Percentiles rank a stretch among this genome's conserved stretches.
phyloP scores from a whole-genome alignment of 345 rosid genomes.

The Clarkia xantiana region DNA sequence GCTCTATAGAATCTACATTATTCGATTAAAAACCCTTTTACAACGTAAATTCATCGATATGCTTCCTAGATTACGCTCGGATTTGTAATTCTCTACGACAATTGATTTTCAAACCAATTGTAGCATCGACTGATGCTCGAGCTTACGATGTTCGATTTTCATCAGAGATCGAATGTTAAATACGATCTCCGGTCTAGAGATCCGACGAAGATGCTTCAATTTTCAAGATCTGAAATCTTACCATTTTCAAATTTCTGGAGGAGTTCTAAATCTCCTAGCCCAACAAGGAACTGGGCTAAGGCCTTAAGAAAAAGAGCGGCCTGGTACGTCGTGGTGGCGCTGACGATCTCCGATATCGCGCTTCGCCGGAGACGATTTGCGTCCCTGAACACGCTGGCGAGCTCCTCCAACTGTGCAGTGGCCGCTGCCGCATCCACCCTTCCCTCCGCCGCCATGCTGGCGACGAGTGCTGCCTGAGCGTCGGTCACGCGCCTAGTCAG shows the following conservation, averaged over 20 bases:
- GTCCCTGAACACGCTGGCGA: conserved; percentile 46
- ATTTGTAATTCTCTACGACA: too few species aligned
- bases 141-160: too few species aligned
- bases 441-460: conserved; percentile 24
- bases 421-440: conserved; percentile 10
- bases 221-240: too few species aligned
- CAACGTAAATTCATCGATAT: too few species aligned
- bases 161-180: too few species aligned
- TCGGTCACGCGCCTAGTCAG: conserved; percentile 30
- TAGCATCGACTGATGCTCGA: too few species aligned
- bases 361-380: conserved; percentile 63
- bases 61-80: too few species aligned
- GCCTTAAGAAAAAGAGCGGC: conserved; percentile 81
- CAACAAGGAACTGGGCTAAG: conserved; percentile 62
- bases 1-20: too few species aligned
- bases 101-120: too few species aligned
- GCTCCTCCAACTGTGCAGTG: conserved; percentile 6
- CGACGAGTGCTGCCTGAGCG: conserved; percentile 32
- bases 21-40: too few species aligned
- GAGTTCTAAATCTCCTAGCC: conserved; percentile 43
- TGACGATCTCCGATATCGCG: conserved; percentile 52
- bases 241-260: conserved; percentile 14
- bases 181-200: too few species aligned
- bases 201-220: too few species aligned
- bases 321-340: conserved; percentile 38